These are phyloP conservation scores for Eutrema yunnanense DNA, from an alignment of 345 rosid species.

Conservation along the genomic window DNA sequence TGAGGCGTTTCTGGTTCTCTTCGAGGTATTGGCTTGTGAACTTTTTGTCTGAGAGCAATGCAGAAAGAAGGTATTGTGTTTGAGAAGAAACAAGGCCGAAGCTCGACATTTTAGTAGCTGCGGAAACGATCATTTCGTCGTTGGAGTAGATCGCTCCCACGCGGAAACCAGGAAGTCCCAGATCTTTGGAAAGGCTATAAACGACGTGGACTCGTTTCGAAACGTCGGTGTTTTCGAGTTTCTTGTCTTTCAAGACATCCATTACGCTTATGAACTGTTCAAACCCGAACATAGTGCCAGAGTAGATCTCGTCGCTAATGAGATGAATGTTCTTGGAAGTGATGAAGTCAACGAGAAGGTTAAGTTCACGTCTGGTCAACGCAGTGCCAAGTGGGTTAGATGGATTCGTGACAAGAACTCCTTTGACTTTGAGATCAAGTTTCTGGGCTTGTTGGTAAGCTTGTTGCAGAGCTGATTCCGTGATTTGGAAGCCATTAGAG, in stretches of 20 bases:
- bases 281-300: constrained; percentile 70
- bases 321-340: constrained; percentile 55
- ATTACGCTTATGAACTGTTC: constrained; percentile 57
- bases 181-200: constrained; percentile 71
- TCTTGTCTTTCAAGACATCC: constrained; percentile 57
- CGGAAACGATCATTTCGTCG: constrained; percentile 54
- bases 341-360: constrained; percentile 61
- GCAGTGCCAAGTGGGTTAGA: constrained; percentile 80
- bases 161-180: constrained; percentile 82
- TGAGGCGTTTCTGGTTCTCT: constrained; percentile 56
- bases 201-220: constrained; percentile 60
- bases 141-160: constrained; percentile 82
- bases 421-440: constrained; percentile 62
- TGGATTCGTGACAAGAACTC: constrained; percentile 76
- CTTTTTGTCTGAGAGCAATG: constrained; percentile 64
- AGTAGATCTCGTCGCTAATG: constrained; percentile 77
- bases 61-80: constrained; percentile 64
- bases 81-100: constrained; percentile 81
- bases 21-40: constrained; percentile 53
- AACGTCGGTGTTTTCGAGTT: constrained; percentile 41
- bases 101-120: constrained; percentile 88
- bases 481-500: constrained; percentile 56
- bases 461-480: constrained; percentile 49
- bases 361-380: constrained; percentile 47
- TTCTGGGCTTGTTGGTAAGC: constrained; percentile 63